phyloP scores from a whole-genome alignment of 179 eudicot genomes.

The Kewa caespitosa region DNA sequence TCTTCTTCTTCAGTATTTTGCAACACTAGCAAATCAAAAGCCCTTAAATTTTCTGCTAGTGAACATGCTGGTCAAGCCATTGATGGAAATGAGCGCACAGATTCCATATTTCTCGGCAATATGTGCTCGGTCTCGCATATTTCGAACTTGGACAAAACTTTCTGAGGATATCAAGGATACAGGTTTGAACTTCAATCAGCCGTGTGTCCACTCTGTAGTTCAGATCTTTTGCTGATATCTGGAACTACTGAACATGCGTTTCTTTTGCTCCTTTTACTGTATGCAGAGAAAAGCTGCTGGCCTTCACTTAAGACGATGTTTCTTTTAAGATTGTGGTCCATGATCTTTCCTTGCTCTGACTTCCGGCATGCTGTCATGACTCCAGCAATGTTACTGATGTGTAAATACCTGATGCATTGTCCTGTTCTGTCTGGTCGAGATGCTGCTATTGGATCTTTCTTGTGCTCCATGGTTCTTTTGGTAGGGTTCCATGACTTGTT shows the following conservation, averaged over 20 bases:
- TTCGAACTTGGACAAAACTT: conserved; percentile 59
- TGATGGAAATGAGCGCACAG: conserved; percentile 85
- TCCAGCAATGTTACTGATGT: conserved; percentile 82
- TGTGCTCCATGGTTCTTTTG: conserved; percentile 82
- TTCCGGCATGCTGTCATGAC: conserved; percentile 94
- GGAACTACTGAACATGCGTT: background rate
- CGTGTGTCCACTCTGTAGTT: background rate
- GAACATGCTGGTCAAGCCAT: conserved; percentile 80
- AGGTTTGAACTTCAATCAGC: conserved; percentile 41
- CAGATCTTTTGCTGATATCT: background rate
- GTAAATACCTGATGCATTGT: conserved; percentile 87
- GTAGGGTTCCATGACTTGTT: conserved; percentile 42
- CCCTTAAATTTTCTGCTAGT: conserved; percentile 74
- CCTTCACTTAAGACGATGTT: conserved; percentile 84
- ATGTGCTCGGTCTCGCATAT: conserved; percentile 89
- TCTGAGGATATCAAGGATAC: conserved; percentile 74
- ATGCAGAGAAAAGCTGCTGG: conserved; percentile 83
- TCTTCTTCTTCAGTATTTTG: conserved; percentile 86
- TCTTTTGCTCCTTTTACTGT: conserved; percentile 1
- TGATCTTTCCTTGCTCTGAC: conserved; percentile 96
- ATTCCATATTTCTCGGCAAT: conserved; percentile 90
- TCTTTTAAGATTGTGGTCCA: conserved; percentile 90
- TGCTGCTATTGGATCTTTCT: conserved; percentile 77
- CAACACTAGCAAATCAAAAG: conserved; percentile 69
- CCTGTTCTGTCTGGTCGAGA: conserved; percentile 75